These are phyloP conservation scores for Asclepias syriaca DNA, from an alignment of 257 asterid genomes.

Conservation along the genomic window DNA sequence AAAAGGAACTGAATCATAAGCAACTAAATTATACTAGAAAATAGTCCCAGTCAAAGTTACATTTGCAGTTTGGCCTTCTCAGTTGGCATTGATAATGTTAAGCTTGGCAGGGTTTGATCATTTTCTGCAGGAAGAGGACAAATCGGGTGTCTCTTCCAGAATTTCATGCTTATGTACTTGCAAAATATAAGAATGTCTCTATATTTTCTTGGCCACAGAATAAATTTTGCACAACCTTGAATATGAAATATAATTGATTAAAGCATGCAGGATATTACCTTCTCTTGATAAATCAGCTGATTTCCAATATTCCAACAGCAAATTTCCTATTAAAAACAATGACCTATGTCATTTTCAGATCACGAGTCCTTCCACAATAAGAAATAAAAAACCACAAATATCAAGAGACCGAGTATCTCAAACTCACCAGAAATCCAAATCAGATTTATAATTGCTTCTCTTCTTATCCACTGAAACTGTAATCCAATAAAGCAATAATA, in stretches of 20 bases:
- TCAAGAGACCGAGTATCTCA: not conserved
- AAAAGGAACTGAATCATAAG: not conserved
- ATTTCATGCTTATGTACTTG: not conserved
- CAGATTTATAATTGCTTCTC: not conserved
- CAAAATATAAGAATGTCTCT: not conserved
- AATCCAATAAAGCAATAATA: not conserved
- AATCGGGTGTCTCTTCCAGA: not conserved
- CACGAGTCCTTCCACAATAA: not conserved
- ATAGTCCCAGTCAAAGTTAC: not conserved
- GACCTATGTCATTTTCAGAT: conserved; percentile 11
- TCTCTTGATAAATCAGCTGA: conserved; percentile 61
- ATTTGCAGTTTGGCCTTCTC: not conserved
- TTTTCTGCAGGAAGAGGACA: not conserved
- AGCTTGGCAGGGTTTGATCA: not conserved
- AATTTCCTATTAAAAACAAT: conserved; percentile 45
- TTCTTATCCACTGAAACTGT: not conserved
- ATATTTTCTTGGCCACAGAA: not conserved
- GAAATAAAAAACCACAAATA: too few species aligned
- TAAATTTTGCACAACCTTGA: not conserved
- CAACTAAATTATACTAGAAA: not conserved
- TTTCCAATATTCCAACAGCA: conserved; percentile 78
- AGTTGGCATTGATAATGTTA: not conserved
- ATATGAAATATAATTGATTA: not conserved
- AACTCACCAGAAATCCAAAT: not conserved
- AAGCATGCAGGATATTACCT: conserved; percentile 41